phyloP scores from a whole-genome alignment of 2,329 filamentous ascomycete genomes.

The Domatiomyces globalis region DNA sequence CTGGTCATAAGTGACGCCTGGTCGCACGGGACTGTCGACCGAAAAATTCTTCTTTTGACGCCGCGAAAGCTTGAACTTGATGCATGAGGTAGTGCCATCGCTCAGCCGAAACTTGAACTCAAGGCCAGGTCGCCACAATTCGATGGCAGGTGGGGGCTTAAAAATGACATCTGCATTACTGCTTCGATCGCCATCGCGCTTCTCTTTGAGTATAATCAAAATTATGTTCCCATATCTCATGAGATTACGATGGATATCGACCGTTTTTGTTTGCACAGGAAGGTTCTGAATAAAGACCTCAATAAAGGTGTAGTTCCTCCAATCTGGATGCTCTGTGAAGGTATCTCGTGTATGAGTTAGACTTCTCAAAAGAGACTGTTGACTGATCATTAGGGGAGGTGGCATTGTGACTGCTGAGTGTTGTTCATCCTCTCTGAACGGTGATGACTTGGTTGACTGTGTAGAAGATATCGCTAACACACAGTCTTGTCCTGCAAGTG shows the following conservation, averaged over 20 bases:
- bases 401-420: not conserved
- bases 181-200: constrained; percentile 26
- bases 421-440: not conserved
- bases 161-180: constrained; percentile 41
- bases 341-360: not conserved
- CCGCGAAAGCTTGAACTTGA: not conserved
- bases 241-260: constrained; percentile 40
- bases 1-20: constrained; percentile 10
- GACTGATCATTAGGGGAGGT: not conserved
- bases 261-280: constrained; percentile 15
- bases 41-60: constrained; percentile 1
- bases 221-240: constrained; percentile 38
- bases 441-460: not conserved
- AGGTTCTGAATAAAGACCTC: not conserved
- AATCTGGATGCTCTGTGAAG: not conserved
- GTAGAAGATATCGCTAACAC: not conserved
- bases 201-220: constrained; percentile 43
- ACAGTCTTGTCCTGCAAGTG: not conserved
- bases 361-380: not conserved
- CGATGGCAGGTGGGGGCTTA: constrained; percentile 28
- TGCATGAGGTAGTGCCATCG: not conserved
- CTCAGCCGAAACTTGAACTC: constrained; percentile 3
- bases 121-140: constrained; percentile 12
- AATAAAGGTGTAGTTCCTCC: not conserved
- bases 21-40: constrained; percentile 9